These are phyloP conservation scores for Arthrobotrys pseudoclavata DNA, from an alignment of 2,329 filamentous ascomycete species.

Conservation along the genomic window DNA sequence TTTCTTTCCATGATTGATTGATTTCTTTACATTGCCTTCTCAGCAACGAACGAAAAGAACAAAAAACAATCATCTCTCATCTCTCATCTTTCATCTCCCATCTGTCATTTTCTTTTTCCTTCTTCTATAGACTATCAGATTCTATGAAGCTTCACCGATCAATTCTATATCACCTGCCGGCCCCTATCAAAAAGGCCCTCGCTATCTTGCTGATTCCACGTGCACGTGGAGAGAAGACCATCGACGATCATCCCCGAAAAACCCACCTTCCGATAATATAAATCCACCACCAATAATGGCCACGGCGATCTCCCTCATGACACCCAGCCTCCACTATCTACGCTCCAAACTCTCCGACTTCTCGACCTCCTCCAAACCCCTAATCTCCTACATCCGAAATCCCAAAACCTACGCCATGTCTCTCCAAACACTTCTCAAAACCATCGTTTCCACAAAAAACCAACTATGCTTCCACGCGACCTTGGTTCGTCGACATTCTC, in stretches of 20 bases:
- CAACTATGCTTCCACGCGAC: slow-evolving; percentile 44
- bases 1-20: not conserved
- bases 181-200: not conserved
- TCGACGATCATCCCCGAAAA: not conserved
- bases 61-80: not conserved
- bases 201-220: not conserved
- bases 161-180: not conserved
- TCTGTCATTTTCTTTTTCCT: not conserved
- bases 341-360: too few species aligned
- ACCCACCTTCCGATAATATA: not conserved
- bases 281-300: not conserved
- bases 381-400: not conserved
- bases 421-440: slow-evolving; percentile 1
- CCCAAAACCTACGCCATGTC: not conserved
- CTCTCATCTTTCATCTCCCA: too few species aligned
- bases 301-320: not conserved
- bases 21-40: slow-evolving; percentile 1
- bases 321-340: not conserved
- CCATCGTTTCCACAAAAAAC: slow-evolving; percentile 24
- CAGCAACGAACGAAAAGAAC: slow-evolving; percentile 3
- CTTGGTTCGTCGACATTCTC: slow-evolving; percentile 37
- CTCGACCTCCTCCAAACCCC: too few species aligned
- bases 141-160: not conserved
- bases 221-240: not conserved
- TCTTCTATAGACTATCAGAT: not conserved